A percentile compares a stretch with the other conserved stretches of the same genome.
Evolutionary conservation across 1,139 yeast species (phyloP).

Genomic region (Diutina pseudorugosa): DNA sequence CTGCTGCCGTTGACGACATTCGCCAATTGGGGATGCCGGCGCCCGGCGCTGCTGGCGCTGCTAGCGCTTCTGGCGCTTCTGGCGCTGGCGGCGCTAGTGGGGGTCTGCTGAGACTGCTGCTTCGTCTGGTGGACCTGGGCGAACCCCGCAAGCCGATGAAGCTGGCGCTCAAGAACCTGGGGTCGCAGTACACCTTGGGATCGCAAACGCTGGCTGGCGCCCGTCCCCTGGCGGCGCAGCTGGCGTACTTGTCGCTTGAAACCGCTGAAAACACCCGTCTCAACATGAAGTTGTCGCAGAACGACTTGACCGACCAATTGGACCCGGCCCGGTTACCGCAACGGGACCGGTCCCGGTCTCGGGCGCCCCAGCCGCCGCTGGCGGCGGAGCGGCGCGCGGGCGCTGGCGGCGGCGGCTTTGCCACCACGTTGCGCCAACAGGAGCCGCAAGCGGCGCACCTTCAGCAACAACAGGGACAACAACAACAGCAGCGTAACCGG

Average conservation of each 20-base stretch:
- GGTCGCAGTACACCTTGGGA: not conserved
- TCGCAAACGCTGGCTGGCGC: not conserved
- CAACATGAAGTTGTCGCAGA: conserved; percentile 44
- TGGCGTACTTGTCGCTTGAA: conserved; percentile 54
- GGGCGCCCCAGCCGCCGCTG: conserved; percentile 15
- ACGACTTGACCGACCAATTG: not conserved
- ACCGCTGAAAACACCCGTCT: conserved; percentile 71
- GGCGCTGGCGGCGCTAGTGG: not conserved
- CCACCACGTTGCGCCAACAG: conserved; percentile 4
- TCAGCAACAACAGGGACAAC: not conserved
- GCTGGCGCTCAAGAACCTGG: conserved; percentile 3
- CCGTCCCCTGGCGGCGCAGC: conserved; percentile 32
- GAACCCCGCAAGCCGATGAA: conserved; percentile 1
- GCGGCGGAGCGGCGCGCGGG: conserved; percentile 12
- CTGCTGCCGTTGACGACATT: not conserved
- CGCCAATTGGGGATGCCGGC: not conserved
- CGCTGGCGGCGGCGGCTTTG: conserved; percentile 8
- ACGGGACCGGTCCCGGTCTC: conserved; percentile 4
- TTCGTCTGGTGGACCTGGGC: not conserved
- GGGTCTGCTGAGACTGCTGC: conserved; percentile 1
- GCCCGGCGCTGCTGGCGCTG: too few relatives aligned
- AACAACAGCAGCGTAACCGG: not conserved
- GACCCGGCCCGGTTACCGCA: not conserved
- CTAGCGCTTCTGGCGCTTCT: too few relatives aligned
- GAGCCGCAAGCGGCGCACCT: not conserved